Evolutionary conservation across 1,284 basidiomycete genomes (phyloP).

Genomic region (Tausonia pullulans): DNA sequence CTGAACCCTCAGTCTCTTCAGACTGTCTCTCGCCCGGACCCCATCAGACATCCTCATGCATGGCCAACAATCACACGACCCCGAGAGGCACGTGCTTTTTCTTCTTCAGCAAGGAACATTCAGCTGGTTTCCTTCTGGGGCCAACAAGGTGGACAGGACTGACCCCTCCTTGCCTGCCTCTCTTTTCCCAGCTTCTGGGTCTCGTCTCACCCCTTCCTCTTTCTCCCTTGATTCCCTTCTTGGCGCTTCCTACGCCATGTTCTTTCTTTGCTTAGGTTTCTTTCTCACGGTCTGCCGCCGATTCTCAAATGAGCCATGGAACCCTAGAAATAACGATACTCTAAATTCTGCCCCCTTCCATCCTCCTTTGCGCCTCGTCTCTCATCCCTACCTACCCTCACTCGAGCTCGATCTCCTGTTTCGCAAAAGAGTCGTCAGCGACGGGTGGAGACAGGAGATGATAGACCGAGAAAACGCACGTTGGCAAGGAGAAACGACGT

Average conservation of each 20-base stretch:
- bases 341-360: too few relatives aligned
- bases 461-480: slow-evolving; percentile 16
- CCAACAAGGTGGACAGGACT: too few relatives aligned
- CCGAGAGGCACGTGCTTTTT: slow-evolving; percentile 73
- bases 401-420: not conserved
- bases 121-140: too few relatives aligned
- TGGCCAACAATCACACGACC: slow-evolving; percentile 74
- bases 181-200: not conserved
- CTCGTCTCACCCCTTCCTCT: not conserved
- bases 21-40: slow-evolving; percentile 22
- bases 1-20: slow-evolving; percentile 65
- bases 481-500: slow-evolving; percentile 71
- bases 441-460: not conserved
- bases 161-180: too few relatives aligned
- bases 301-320: too few relatives aligned
- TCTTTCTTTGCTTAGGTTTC: too few relatives aligned
- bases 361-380: too few relatives aligned
- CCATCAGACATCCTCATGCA: slow-evolving; percentile 46
- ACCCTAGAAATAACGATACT: too few relatives aligned
- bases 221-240: not conserved
- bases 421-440: slow-evolving; percentile 19
- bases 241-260: too few relatives aligned
- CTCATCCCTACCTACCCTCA: not conserved
- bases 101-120: slow-evolving; percentile 65
- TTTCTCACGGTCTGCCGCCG: too few relatives aligned